Evolutionary conservation across 2,329 filamentous ascomycete genomes (phyloP).

Genomic region (Xylariaceae sp.): DNA sequence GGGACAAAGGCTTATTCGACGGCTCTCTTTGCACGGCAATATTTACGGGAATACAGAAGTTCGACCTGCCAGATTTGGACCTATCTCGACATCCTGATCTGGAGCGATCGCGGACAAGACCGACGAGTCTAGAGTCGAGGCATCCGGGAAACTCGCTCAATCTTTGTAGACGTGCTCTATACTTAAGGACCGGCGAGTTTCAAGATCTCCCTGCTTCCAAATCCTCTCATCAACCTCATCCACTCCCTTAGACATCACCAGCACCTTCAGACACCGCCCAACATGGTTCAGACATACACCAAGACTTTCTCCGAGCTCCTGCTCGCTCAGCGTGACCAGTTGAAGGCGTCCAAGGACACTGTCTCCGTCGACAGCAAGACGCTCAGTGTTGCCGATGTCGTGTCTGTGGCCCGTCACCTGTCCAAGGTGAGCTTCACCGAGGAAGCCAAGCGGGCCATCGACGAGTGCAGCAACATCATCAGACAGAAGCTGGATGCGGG

Average conservation of each 20-base stretch:
- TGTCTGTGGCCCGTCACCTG: slow-evolving; percentile 6
- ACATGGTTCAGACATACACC: not conserved
- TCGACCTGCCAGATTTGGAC: too few species aligned
- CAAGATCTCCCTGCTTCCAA: too few species aligned
- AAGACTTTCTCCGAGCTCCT: not conserved
- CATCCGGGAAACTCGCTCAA: too few species aligned
- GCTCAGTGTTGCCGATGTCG: slow-evolving; percentile 8
- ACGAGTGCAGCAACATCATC: slow-evolving; percentile 8
- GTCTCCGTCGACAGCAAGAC: slow-evolving; percentile 1
- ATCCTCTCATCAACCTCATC: too few species aligned
- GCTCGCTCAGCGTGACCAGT: not conserved
- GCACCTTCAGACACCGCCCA: not conserved
- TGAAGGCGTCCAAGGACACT: not conserved
- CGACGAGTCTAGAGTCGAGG: too few species aligned
- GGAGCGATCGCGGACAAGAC: too few species aligned
- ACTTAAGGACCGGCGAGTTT: too few species aligned
- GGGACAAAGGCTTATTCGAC: too few species aligned
- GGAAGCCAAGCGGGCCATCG: slow-evolving; percentile 4
- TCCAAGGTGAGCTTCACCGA: slow-evolving; percentile 3
- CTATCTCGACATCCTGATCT: too few species aligned
- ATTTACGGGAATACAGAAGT: too few species aligned
- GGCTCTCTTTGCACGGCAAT: too few species aligned
- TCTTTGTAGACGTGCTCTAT: too few species aligned
- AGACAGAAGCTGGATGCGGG: slow-evolving; percentile 2
- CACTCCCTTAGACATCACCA: not conserved